Base-by-base conservation (phyloP, 495 filamentous ascomycete genomes). In the Cairneyella variabilis region DNA sequence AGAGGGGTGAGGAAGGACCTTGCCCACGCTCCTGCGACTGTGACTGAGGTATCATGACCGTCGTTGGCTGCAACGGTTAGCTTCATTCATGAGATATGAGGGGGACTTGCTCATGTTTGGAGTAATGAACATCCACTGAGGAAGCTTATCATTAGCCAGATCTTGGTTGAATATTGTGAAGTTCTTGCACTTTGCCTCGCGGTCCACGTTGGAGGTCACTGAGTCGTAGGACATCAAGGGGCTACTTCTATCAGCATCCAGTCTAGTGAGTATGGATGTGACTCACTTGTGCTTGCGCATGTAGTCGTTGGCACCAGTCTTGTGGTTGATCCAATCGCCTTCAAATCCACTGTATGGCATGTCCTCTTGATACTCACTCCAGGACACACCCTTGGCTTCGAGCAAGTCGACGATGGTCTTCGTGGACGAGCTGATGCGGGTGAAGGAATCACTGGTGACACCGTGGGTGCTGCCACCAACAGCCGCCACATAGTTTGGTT, bases 31-130 rank as follows among this genome's bases (percentile, higher is more conserved):
- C 77, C 80, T 2, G 82, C 80, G 42, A 78, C 71, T 22, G 76
- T 79, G 85, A 89, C 73, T 63, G 76, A 72, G 45, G 76, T 80
- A 65, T 89, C 85, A 60, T 90, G 85, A 23, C 79, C 86, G 61
- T 83, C 75, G 57, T 69, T 72, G 3, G 70, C 59, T 57, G 14
- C 14, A 28, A 14, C 2, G 16, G 40, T 39, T 36, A 53, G 36
- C 22, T 12, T 12, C 2, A 4, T 1, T 26, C 16, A 68, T 26
- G 48, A 78, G 42, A 74, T 78, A 21, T 77, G 82, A 23, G 14
- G 6, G 49, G 6, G 23, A 56, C 49, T 72, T 72, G 56, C 76
- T 79, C 85, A 89, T 88, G 71, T 89, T 89, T 3, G 86, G 86
- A 9, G 85, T 89, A 47, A 88, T 80, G 64, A 89, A 88, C 57